Conservation (phyloP, 1,139 yeast genomes). For the Kluyveromyces sp. region DNA sequence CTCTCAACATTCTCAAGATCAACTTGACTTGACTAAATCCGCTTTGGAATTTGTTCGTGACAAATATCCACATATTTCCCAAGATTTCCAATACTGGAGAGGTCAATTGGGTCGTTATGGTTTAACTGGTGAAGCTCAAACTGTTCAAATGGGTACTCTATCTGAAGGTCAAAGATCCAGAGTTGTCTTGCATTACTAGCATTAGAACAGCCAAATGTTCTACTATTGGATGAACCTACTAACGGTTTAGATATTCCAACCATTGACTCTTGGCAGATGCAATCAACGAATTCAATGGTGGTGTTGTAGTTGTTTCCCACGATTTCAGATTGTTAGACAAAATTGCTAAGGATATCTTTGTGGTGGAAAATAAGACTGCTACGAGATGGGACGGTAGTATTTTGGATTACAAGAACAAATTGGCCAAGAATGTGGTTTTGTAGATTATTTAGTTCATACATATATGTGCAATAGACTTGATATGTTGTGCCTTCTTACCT, state of each 20-base stretch:
- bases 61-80: conserved; percentile 80
- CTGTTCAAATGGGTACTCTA: conserved; percentile 95
- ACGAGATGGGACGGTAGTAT: conserved; percentile 94
- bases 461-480: not conserved
- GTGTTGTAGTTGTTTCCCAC: conserved; percentile 97
- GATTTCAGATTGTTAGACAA: conserved; percentile 97
- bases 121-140: conserved; percentile 97
- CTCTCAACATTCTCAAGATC: conserved; percentile 98
- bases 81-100: conserved; percentile 99
- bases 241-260: conserved; percentile 98
- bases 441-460: conserved; percentile 26
- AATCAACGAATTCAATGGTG: conserved; percentile 88
- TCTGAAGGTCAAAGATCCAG: conserved; percentile 99
- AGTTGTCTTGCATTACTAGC: conserved; percentile 95
- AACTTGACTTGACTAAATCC: conserved; percentile 87
- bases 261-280: conserved; percentile 97
- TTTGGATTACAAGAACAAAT: conserved; percentile 83
- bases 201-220: conserved; percentile 88
- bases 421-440: conserved; percentile 81
- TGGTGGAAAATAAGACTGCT: conserved; percentile 89
- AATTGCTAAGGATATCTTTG: conserved; percentile 94
- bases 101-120: conserved; percentile 97
- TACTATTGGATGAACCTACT: conserved; percentile 97
- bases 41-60: conserved; percentile 96
- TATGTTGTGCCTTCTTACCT: not conserved